Conservation (phyloP, 108 stramenopile genomes). For the Skeletonema costatum region DNA sequence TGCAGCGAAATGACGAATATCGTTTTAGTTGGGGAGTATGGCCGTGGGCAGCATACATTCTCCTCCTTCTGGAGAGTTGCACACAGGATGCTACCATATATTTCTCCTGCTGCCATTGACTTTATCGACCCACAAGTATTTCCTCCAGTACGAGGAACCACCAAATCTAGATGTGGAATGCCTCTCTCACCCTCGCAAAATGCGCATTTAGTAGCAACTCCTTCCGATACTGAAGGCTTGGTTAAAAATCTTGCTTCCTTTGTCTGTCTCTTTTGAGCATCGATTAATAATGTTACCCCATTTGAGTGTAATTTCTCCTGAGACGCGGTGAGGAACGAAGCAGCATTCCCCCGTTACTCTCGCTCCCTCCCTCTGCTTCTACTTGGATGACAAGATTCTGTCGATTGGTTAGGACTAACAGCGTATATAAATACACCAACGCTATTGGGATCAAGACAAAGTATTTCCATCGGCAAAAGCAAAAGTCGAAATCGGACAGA, state of each 20-base stretch:
- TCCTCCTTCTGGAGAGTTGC: neutral
- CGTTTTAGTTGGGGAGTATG: neutral
- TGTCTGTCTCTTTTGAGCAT: neutral
- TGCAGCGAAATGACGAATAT: constrained; percentile 24
- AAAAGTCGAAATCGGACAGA: neutral
- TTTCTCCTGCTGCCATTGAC: neutral
- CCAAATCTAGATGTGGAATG: neutral
- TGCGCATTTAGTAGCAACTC: neutral
- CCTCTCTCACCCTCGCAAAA: neutral
- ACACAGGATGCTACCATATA: neutral
- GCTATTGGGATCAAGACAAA: neutral
- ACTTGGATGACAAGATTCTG: neutral
- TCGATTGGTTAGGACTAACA: neutral
- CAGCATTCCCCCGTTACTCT: too few relatives aligned
- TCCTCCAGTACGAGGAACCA: neutral
- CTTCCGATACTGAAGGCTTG: too few relatives aligned
- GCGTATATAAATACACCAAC: neutral
- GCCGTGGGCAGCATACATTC: neutral
- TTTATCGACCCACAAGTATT: neutral
- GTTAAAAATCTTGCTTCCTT: neutral
- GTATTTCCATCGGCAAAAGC: neutral
- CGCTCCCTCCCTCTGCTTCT: too few relatives aligned
- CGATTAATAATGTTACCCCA: too few relatives aligned
- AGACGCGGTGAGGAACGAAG: too few relatives aligned
- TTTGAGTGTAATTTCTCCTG: too few relatives aligned